Evolutionary conservation across 2,329 filamentous ascomycete genomes (phyloP).

Genomic region (Venturia effusa): DNA sequence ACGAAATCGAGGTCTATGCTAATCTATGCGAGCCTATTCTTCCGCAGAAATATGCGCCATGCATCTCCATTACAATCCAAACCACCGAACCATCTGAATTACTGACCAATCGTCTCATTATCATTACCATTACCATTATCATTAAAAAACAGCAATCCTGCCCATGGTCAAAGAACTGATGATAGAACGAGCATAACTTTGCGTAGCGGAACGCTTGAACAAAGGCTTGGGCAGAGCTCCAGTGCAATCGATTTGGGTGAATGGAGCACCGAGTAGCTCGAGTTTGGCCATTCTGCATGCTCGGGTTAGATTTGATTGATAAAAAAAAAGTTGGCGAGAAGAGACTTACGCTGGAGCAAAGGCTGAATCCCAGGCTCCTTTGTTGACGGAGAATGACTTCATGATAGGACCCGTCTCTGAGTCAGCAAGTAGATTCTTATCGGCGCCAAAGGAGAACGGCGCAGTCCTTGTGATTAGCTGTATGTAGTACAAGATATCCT

Average conservation of each 20-base stretch:
- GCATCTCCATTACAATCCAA: background rate
- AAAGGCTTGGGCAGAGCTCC: background rate
- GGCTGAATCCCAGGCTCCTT: background rate
- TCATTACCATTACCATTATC: background rate
- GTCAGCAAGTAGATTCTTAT: slow-evolving; percentile 1
- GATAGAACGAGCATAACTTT: background rate
- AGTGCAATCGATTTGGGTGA: background rate
- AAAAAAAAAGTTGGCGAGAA: background rate
- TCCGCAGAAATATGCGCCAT: background rate
- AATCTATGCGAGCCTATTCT: no score
- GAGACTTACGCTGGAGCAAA: slow-evolving; percentile 2
- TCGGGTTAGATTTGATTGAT: background rate
- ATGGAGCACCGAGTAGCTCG: background rate
- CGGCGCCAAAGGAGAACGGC: background rate
- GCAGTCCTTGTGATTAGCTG: background rate
- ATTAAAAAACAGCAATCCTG: background rate
- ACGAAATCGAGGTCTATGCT: no score
- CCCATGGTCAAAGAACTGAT: background rate
- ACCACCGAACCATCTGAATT: background rate
- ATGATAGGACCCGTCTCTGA: background rate
- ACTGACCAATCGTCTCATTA: no score
- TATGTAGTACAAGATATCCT: background rate
- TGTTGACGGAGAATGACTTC: background rate
- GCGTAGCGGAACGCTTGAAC: background rate
- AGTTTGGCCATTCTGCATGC: background rate